phyloP scores from a whole-genome alignment of 257 asterid species.

The Thymus quinquecostatus region DNA sequence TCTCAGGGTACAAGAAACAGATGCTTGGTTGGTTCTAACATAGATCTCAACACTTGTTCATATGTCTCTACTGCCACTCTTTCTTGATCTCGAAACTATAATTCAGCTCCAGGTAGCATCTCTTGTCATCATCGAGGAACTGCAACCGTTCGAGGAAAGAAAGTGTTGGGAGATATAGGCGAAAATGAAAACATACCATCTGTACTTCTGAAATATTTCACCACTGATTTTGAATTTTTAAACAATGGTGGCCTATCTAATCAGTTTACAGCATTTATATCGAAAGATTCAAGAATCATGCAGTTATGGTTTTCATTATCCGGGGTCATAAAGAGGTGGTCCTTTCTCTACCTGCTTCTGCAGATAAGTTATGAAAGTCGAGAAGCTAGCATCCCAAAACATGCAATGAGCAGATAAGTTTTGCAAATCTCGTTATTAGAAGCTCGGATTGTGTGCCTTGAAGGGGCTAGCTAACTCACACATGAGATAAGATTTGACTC shows the following conservation, averaged over 20 bases:
- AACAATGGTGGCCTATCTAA: background rate
- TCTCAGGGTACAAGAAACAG: background rate
- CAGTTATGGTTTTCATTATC: conserved; percentile 9
- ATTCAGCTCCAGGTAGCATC: conserved; percentile 96
- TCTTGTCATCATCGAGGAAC: conserved; percentile 92
- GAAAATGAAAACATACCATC: background rate
- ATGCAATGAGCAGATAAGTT: conserved; percentile 12
- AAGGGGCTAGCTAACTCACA: background rate
- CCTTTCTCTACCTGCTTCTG: conserved; percentile 19
- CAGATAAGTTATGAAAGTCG: conserved; percentile 11
- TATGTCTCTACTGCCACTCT: conserved; percentile 66
- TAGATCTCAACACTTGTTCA: conserved; percentile 20
- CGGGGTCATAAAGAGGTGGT: conserved; percentile 31
- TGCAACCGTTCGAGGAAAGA: conserved; percentile 30
- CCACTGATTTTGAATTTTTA: background rate
- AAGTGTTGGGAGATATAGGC: background rate
- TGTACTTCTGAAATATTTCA: too few species aligned
- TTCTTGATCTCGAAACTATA: conserved; percentile 91
- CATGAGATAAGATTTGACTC: background rate
- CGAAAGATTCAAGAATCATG: background rate
- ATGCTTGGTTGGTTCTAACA: conserved; percentile 16
- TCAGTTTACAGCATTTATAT: conserved; percentile 3
- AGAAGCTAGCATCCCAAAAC: background rate
- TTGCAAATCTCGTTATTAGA: conserved; percentile 10
- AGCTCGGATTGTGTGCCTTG: background rate